Evolutionary conservation across 2,329 filamentous ascomycete genomes (phyloP).

Genomic region (Chalara sp.): DNA sequence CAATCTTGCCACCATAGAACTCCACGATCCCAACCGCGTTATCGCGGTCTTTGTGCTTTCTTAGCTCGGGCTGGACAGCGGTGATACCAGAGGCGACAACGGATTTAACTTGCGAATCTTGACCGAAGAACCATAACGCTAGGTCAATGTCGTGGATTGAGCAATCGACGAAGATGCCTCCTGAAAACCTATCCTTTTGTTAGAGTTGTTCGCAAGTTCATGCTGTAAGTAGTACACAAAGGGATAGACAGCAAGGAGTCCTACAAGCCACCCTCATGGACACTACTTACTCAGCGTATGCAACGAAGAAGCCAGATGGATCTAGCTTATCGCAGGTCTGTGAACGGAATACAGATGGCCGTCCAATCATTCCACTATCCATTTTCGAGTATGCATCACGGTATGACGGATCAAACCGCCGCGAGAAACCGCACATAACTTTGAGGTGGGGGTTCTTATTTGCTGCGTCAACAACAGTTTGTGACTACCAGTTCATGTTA

Average conservation of each 20-base stretch:
- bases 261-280: too few species aligned
- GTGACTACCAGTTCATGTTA: conserved; percentile 35
- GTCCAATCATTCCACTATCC: conserved; percentile 48
- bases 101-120: conserved; percentile 45
- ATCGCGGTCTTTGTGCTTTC: conserved; percentile 52
- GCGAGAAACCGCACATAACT: conserved; percentile 60
- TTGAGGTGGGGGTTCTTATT: conserved; percentile 50
- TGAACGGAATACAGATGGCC: conserved; percentile 52
- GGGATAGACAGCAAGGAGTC: too few species aligned
- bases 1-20: conserved; percentile 57
- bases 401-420: conserved; percentile 61
- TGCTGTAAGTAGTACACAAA: too few species aligned
- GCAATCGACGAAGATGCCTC: conserved; percentile 66
- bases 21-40: conserved; percentile 60
- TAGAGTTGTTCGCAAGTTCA: too few species aligned
- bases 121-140: conserved; percentile 56
- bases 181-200: conserved; percentile 35
- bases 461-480: conserved; percentile 52
- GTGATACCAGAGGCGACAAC: conserved; percentile 50
- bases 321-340: conserved; percentile 64
- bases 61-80: conserved; percentile 50
- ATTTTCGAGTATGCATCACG: conserved; percentile 49
- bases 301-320: conserved; percentile 60
- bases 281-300: conserved; percentile 44
- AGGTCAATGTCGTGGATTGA: conserved; percentile 66